Evolutionary conservation across 306 rosid genomes (phyloP), one percentile per base, ranked within the genome.

Genomic region (Canavalia ensiformis): DNA sequence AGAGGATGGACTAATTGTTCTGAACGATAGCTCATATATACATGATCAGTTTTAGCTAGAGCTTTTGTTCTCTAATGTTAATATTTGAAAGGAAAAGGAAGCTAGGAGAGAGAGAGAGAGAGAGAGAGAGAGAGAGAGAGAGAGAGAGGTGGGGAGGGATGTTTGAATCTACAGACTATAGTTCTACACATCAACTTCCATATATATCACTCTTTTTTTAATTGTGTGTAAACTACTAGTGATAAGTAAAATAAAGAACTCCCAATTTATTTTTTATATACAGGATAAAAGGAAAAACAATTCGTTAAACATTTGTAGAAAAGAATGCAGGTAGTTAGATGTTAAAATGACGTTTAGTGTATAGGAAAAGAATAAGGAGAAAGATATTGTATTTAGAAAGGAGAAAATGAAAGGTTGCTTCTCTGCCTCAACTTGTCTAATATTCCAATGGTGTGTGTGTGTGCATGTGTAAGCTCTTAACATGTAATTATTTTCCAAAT

Each of bases 11-110:
- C 68, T 80, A 47, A 46, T 72, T 88, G 75, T 72, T 67, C 73
- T 81, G 76, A 57, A 79, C 56, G 85, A 55, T 84, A 87, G 75
- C 66, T 88, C 84, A 80, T 90, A 88, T 88, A 79, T 88, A 88
- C 82, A 87, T 87, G 77, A 85, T 75, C 82, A 86, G 85, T 90
- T 92, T 78, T 71, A 57, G 64, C 73, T 42, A 82, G 74, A 54
- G 60, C 46, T 73, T 57, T 54, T 33, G 69, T 55, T 76, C 66
- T 84, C 82, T 75, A 30, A 42, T 82, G 60, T 59, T 56, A 57
- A 72, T 80, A 72, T 87, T 63, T 83, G 58, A 83, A 74, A 80
- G 68, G 81, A 74, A 82, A 57, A 68, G 31, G 47, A 64, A 65
- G 60, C 41, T 78, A 28, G 33, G 71, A 60, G 65, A 25, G 64